phyloP scores from a whole-genome alignment of 2,329 filamentous ascomycete genomes.

The Fusarium nygamai region DNA sequence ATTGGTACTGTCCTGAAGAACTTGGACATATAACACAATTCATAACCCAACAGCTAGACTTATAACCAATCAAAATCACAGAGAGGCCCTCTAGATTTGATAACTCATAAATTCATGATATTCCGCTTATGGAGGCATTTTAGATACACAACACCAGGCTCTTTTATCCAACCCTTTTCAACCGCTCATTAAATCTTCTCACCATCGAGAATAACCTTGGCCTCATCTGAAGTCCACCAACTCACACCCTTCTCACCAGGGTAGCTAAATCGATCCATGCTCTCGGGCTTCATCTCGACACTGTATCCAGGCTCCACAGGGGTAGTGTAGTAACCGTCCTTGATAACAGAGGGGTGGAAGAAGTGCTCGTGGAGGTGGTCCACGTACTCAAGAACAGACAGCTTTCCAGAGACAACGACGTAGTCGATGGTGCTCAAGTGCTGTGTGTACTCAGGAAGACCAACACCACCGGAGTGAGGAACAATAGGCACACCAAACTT shows the following conservation, averaged over 20 bases:
- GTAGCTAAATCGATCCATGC: constrained; percentile 82
- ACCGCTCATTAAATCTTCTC: constrained; percentile 58
- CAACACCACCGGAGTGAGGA: constrained; percentile 89
- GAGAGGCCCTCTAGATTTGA: neutral
- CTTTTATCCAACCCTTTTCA: constrained; percentile 11
- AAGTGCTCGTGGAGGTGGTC: constrained; percentile 96
- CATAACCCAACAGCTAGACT: constrained; percentile 17
- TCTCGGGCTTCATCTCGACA: constrained; percentile 91
- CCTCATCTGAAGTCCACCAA: constrained; percentile 87
- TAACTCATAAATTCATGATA: constrained; percentile 32
- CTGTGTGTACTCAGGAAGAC: constrained; percentile 92
- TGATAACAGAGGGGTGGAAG: constrained; percentile 80
- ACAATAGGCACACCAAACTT: constrained; percentile 85
- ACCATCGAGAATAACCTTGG: constrained; percentile 76
- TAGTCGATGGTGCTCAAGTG: constrained; percentile 94
- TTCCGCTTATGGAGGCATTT: constrained; percentile 14
- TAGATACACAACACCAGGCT: neutral
- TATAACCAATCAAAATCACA: neutral
- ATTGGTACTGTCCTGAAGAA: constrained; percentile 58
- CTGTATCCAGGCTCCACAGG: constrained; percentile 86
- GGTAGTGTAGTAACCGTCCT: constrained; percentile 88
- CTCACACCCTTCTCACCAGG: constrained; percentile 81
- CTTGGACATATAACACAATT: constrained; percentile 51
- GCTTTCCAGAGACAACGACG: constrained; percentile 83
- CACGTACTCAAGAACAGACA: constrained; percentile 87